Percentiles rank a stretch among this genome's conserved stretches.
phyloP scores from a whole-genome alignment of 2,329 filamentous ascomycete species.

The Verticillium nonalfalfae region DNA sequence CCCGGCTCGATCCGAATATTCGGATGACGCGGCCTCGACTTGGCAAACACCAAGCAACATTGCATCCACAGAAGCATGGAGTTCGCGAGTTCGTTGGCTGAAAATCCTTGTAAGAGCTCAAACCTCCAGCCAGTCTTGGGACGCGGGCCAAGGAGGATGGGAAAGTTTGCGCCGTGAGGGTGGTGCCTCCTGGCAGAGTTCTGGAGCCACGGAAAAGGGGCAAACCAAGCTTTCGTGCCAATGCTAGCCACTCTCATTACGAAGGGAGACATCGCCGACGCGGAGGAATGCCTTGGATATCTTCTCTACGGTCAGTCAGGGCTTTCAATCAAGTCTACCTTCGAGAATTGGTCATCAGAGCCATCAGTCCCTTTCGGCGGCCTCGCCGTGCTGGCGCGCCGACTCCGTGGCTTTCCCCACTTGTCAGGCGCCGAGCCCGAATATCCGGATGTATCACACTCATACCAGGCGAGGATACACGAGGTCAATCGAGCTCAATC shows the following conservation, averaged over 20 bases:
- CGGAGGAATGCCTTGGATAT: background rate
- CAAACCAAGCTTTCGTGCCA: background rate
- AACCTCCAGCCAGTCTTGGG: background rate
- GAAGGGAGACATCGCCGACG: background rate
- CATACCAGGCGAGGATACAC: background rate
- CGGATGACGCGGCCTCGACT: background rate
- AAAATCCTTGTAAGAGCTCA: background rate
- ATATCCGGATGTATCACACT: background rate
- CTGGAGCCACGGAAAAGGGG: background rate
- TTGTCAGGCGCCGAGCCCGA: background rate
- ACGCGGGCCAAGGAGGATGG: background rate
- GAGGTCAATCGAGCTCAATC: background rate
- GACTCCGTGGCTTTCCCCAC: background rate
- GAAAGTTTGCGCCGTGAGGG: background rate
- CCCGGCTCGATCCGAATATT: background rate
- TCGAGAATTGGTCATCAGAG: background rate
- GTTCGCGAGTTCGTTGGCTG: background rate
- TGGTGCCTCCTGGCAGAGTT: background rate
- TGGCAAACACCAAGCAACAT: background rate
- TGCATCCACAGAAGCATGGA: background rate
- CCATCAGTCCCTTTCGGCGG: background rate
- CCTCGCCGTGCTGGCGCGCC: background rate
- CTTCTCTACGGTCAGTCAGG: background rate
- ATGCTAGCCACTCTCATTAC: too few relatives aligned
- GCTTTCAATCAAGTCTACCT: background rate